These are phyloP conservation scores for Kazachstania kunashirensis DNA, from an alignment of 805 yeast genomes.

Conservation along the genomic window DNA sequence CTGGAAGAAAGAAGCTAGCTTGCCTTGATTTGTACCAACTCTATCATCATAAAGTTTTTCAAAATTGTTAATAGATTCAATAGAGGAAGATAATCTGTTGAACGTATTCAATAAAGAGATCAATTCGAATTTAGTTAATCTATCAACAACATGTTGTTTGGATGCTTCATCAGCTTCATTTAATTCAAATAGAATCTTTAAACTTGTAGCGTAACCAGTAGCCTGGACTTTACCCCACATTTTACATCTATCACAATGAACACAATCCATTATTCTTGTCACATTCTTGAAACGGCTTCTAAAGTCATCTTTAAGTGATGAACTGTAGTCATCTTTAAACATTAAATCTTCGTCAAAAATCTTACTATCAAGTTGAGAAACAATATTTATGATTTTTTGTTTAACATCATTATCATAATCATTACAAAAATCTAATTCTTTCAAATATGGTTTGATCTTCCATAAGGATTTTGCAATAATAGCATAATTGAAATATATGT, in stretches of 20 bases:
- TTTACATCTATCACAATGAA: conserved; percentile 95
- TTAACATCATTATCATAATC: conserved; percentile 39
- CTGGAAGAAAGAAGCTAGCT: conserved; percentile 17
- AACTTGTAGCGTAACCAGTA: conserved; percentile 94
- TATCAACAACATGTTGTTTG: conserved; percentile 41
- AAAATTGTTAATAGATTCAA: conserved; percentile 65
- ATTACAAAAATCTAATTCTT: conserved; percentile 41
- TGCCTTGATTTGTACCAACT: conserved; percentile 12
- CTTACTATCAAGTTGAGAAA: conserved; percentile 27
- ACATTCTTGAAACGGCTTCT: conserved; percentile 79
- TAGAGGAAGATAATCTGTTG: conserved; percentile 77
- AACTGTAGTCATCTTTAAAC: conserved; percentile 37
- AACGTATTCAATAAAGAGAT: conserved; percentile 88
- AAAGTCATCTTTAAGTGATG: conserved; percentile 70
- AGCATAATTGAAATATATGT: conserved; percentile 87
- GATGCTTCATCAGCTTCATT: conserved; percentile 37
- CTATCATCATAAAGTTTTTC: conserved; percentile 41
- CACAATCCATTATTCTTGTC: conserved; percentile 93
- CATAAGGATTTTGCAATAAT: conserved; percentile 72
- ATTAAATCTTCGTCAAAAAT: conserved; percentile 44
- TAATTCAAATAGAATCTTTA: conserved; percentile 78
- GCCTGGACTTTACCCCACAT: conserved; percentile 98
- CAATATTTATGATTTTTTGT: conserved; percentile 33
- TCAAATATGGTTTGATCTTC: conserved; percentile 48
- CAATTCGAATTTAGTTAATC: conserved; percentile 67